Percentiles rank a stretch among this genome's conserved stretches.
Conservation (phyloP, 1,284 basidiomycete genomes). For the Golubevia pallescens region DNA sequence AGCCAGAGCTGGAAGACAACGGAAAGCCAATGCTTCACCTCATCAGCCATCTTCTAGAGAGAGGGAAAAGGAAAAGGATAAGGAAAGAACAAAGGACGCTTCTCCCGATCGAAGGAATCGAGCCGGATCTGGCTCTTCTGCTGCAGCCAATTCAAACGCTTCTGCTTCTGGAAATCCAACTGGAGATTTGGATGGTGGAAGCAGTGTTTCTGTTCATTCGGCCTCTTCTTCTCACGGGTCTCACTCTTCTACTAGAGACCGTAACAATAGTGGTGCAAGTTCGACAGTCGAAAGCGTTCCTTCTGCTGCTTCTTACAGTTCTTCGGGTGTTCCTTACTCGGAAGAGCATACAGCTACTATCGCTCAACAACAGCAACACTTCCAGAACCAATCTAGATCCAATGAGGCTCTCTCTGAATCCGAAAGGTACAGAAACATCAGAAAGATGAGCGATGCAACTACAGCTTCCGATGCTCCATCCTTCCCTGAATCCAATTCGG, state of each 20-base stretch:
- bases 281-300: neutral
- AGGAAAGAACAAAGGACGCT: neutral
- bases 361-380: neutral
- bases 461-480: slow-evolving; percentile 19
- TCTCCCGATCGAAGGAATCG: neutral
- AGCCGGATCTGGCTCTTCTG: neutral
- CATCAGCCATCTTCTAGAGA: neutral
- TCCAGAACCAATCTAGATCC: neutral
- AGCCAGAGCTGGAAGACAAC: slow-evolving; percentile 18
- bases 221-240: neutral
- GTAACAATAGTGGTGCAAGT: neutral
- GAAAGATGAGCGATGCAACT: slow-evolving; percentile 44
- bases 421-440: slow-evolving; percentile 1
- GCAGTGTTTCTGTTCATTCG: neutral
- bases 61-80: neutral
- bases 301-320: neutral
- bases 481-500: slow-evolving; percentile 20
- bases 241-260: neutral
- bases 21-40: slow-evolving; percentile 6
- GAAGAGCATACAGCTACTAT: neutral
- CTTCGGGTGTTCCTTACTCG: neutral
- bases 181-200: neutral
- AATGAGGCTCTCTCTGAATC: neutral
- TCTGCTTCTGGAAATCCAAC: neutral
- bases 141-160: neutral